Percentiles rank a stretch among this genome's conserved stretches.
Evolutionary conservation across 805 yeast species (phyloP).

Genomic region (Metschnikowia lunata): DNA sequence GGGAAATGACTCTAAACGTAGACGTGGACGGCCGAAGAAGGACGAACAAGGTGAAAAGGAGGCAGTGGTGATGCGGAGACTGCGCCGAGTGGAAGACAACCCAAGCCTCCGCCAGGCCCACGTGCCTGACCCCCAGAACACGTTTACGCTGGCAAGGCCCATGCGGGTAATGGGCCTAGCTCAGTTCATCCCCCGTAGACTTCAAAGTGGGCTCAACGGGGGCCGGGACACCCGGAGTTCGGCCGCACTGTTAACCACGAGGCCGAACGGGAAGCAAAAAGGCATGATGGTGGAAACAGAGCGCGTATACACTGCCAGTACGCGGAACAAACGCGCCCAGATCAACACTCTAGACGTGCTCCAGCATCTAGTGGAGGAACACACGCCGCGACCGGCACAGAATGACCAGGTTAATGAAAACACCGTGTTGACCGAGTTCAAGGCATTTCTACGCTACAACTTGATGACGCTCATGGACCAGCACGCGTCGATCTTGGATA

Average conservation of each 20-base stretch:
- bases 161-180: conserved; percentile 9
- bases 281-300: conserved; percentile 29
- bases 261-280: conserved; percentile 22
- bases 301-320: conserved; percentile 21
- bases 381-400: conserved; percentile 20
- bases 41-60: conserved; percentile 10
- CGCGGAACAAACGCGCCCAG: conserved; percentile 23
- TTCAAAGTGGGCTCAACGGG: neutral
- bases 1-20: conserved; percentile 8
- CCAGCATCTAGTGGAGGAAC: conserved; percentile 27
- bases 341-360: conserved; percentile 37
- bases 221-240: neutral
- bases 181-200: conserved; percentile 7
- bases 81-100: conserved; percentile 13
- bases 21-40: conserved; percentile 17
- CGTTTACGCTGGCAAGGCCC: conserved; percentile 7
- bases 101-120: conserved; percentile 11
- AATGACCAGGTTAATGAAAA: conserved; percentile 19
- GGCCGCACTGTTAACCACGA: conserved; percentile 15
- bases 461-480: conserved; percentile 29
- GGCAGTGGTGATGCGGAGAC: conserved; percentile 13
- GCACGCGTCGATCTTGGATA: conserved; percentile 32
- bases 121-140: conserved; percentile 2
- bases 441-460: conserved; percentile 25
- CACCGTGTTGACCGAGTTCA: conserved; percentile 29